Evolutionary conservation across 169 alveolate genomes (phyloP), one percentile per base, ranked within the genome.

Genomic region (Blepharisma undulans): DNA sequence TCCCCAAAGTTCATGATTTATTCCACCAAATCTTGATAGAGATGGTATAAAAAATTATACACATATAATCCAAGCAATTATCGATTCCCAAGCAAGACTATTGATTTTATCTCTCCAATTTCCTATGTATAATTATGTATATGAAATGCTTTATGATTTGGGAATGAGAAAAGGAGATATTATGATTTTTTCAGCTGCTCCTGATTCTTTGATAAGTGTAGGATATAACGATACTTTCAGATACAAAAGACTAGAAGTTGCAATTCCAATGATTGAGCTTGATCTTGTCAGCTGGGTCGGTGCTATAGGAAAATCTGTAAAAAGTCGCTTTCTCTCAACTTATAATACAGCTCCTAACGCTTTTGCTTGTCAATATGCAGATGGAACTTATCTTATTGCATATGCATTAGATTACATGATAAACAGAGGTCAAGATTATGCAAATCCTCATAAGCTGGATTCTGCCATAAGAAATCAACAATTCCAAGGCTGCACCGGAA

Each of bases 91-190:
- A 29, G 86, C 86, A 21, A 78, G 60, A 78, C 10, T 78, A 4
- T 78, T 78, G 7, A 32, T 78, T 14, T 4, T 34, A 21, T 14
- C 7, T 12, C 6, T 78, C 12, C 34, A 27, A 3, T 78, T 61
- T 78, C 29, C 86, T 14, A 36, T 27, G 29, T 32, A 21, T 22
- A 32, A 78, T 21, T 29, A 27, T 27, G 6, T 78, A 25, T 72
- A 16, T 16, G 80, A 72, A 72, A 29, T 22, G 29, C 80, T 72
- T 8, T 72, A 72, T 16, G 95, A 92, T 25, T 86, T 92, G 34
- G 93, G 93, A 4, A 32, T 34, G 71, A 90, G 90, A 32, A 1
- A 18, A 72, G 80, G 80, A 1, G 80, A 72, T 72, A 16, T 72
- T 8, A 25, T 72, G 0, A 25, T 25, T 8, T 12, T 78, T 21